Base-by-base conservation (phyloP, 768 basidiomycete genomes). In the Leccinum rimulosum region DNA sequence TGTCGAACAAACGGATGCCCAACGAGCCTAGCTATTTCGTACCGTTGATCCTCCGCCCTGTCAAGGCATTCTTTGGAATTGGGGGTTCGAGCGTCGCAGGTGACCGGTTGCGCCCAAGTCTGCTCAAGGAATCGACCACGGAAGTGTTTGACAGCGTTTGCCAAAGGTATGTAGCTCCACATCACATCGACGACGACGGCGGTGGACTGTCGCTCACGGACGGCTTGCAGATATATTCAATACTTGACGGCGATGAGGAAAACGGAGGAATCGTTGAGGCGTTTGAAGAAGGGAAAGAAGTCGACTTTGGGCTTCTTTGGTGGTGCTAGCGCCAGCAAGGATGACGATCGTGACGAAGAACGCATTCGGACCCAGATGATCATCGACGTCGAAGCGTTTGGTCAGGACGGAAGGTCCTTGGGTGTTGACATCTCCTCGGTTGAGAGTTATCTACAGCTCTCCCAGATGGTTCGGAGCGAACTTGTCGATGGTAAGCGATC, bases 1-100 rank as follows among this genome's bases (percentile, higher is more conserved):
- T 88, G 86, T 83, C 89, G 54, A 85, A 82, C 72, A 87, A 87
- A 69, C 83, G 84, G 4, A 75, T 78, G 61, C 87, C 92, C 1
- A 82, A 80, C 14, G 91, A 91, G 68, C 85, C 93, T 25, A 97
- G 94, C 68, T 88, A 92, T 70, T 98, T 96, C 67, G 84, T 98
- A 3, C 76, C 84, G 1, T 80, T 84, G 35, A 87, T 98, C 58
- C 77, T 98, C 35, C 87, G 87, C 30, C 93, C 97, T 1, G 70
- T 95, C 36, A 88, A 85, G 64, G 74, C 79, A 11, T 88, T 93
- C 72, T 93, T 95, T 68, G 85, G 76, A 14, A 77, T 83, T 56
- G 82, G 80, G n/a, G 66, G 75, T 3, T 73, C 76, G 7, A 84
- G 81, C n/a, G 84, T 89, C 1, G 77, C 82, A 9, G 92, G 90